These are phyloP conservation scores for Wilhelminamyces savonicus DNA, from an alignment of 805 yeast species.

Conservation along the genomic window DNA sequence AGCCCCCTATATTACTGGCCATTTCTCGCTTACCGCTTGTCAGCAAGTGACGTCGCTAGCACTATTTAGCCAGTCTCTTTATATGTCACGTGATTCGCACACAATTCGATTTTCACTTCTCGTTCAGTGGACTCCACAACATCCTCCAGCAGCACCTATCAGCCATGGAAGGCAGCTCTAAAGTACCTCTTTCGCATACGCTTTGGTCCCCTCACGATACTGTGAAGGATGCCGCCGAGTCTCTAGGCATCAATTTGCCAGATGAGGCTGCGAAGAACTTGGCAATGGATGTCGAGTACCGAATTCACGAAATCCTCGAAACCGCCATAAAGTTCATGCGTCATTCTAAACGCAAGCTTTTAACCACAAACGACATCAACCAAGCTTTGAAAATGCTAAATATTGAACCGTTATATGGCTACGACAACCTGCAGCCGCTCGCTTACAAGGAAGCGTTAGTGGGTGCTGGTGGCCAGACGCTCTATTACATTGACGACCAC, in stretches of 20 bases:
- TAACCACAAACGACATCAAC: slow-evolving; percentile 76
- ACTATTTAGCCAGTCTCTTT: too few species aligned
- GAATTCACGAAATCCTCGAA: slow-evolving; percentile 91
- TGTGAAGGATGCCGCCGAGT: slow-evolving; percentile 92
- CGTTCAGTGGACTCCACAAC: too few species aligned
- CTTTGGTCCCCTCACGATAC: slow-evolving; percentile 98
- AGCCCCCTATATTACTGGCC: too few species aligned
- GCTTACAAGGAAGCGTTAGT: slow-evolving; percentile 82
- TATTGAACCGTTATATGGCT: slow-evolving; percentile 91
- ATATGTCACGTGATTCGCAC: too few species aligned
- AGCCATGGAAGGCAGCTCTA: slow-evolving; percentile 29
- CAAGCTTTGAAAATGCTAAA: slow-evolving; percentile 79
- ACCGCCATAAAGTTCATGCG: slow-evolving; percentile 96
- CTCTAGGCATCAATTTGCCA: slow-evolving; percentile 74
- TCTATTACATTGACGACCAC: slow-evolving; percentile 87
- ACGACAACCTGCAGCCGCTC: slow-evolving; percentile 65
- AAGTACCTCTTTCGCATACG: slow-evolving; percentile 72
- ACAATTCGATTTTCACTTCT: too few species aligned
- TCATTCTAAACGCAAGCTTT: slow-evolving; percentile 77
- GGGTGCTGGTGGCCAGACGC: slow-evolving; percentile 82
- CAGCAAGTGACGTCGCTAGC: too few species aligned
- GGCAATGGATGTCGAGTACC: slow-evolving; percentile 99
- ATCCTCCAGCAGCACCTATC: too few species aligned
- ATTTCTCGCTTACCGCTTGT: too few species aligned
- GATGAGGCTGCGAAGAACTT: slow-evolving; percentile 92